Base-by-base conservation (phyloP, 805 yeast species). In the Cyberlindnera maclurae region DNA sequence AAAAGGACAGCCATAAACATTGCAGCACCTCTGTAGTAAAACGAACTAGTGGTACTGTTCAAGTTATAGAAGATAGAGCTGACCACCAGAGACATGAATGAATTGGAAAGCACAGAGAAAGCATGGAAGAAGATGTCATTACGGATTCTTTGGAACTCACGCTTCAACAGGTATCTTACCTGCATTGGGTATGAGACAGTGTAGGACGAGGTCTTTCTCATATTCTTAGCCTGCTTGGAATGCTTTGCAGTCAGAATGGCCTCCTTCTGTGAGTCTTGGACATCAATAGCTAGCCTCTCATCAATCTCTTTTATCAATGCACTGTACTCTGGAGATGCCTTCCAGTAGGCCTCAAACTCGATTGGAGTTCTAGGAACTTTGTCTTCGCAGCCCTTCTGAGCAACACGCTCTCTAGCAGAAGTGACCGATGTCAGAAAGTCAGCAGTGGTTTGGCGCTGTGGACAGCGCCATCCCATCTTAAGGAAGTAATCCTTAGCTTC, bases 1-100 rank as follows among this genome's bases (percentile, higher is more conserved):
- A 76, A 78, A 51, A 78, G 62, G 32, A 74, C 67, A 17, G 82
- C 79, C 55, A 79, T 79, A 61, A 82, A 83, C 68, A 82, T 64
- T 33, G 79, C 70, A 29, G 86, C 76, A 49, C 78, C 71, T 53
- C 87, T 64, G 50, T 61, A 66, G 54, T 69, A 76, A 46, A 78
- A 71, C 2, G 76, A 67, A 1, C 51, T 58, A 1, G 83, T 71
- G 22, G 55, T 55, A 22, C 41, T 37, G 43, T 54, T 56, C 45
- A 75, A 51, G 47, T 77, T 73, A 58, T 73, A 77, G 50, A 75
- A 79, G 47, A 79, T 68, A 2, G 84, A 77, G 24, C 79, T 66
- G 34, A 74, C 55, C 29, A 79, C 58, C 41, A 79, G 59, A 26
- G 77, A 75, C 77, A 77, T 75, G 11, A 65, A 50, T 11, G 68